Conservation (phyloP, 1,139 yeast species). For the Sporopachydermia cereana region DNA sequence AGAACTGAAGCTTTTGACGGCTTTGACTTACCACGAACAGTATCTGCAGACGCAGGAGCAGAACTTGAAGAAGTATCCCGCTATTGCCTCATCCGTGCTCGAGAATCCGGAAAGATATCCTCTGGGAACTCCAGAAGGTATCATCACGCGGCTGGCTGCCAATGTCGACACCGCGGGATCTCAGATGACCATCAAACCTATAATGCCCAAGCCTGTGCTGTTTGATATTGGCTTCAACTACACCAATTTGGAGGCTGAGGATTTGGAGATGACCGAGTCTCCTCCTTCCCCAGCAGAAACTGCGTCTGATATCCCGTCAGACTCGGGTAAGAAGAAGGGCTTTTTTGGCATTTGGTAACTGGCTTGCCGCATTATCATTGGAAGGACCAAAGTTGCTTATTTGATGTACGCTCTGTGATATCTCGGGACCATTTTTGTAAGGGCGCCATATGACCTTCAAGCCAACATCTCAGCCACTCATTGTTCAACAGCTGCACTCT, state of each 20-base stretch:
- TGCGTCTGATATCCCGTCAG: background rate
- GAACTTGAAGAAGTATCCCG: constrained; percentile 7
- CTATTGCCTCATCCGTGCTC: constrained; percentile 23
- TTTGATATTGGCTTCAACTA: constrained; percentile 86
- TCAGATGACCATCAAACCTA: constrained; percentile 32
- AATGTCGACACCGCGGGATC: background rate
- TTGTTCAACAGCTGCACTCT: too few relatives aligned
- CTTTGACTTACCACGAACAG: constrained; percentile 21
- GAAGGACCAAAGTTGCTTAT: too few relatives aligned
- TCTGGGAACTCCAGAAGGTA: constrained; percentile 24
- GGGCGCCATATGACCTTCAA: too few relatives aligned
- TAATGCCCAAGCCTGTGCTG: constrained; percentile 74
- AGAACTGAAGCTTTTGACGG: constrained; percentile 14
- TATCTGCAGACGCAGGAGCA: constrained; percentile 9
- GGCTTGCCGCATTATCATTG: too few relatives aligned
- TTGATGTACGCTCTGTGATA: too few relatives aligned
- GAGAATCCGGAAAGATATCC: constrained; percentile 42
- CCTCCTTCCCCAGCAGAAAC: too few relatives aligned
- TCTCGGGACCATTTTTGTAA: too few relatives aligned
- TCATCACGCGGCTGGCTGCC: constrained; percentile 31
- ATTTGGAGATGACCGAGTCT: too few relatives aligned
- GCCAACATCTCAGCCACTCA: too few relatives aligned
- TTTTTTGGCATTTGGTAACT: constrained; percentile 26
- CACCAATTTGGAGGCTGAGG: constrained; percentile 35
- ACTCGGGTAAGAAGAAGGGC: constrained; percentile 18